Evolutionary conservation across 2,329 filamentous ascomycete species (phyloP), one percentile per base, ranked within the genome.

Genomic region (Aspergillus unguis): DNA sequence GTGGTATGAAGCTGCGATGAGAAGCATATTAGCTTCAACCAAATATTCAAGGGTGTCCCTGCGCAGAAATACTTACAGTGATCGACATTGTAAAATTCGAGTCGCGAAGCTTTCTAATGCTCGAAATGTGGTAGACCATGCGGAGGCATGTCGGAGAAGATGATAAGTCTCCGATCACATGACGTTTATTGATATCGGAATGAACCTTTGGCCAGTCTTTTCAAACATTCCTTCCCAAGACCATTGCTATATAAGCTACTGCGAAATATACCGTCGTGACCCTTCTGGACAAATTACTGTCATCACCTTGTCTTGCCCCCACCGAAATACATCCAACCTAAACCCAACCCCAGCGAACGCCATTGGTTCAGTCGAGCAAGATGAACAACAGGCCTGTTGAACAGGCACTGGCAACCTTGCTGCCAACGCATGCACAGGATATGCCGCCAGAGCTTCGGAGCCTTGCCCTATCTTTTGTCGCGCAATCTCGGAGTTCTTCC

Each of bases 401-500:
- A 63, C 85, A 88, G 64, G 84, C 85, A 0, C 77, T 95, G 32
- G 77, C 83, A n/a, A 86, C 83, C 31, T 75, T 94, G 26, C 79
- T 95, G 52, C 90, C 90, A 1, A 87, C 86, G 0, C 81, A 88
- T 64, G 84, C 84, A 56, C 80, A 82, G 29, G 76, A 82, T 43
- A 75, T 92, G 0, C 88, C 89, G 0, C 76, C 79, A 8, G 78
- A 84, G n/a, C 82, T 95, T 4, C 71, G 89, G 52, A 83, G 88
- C 52, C 79, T 92, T 7, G 85, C 90, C 1, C 77, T 80, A 47
- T 90, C 86, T 6, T 77, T 95, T 5, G 81, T 95, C 41, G 85
- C 88, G 2, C 90, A 94, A 70, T 95, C 90, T 9, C 84, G 89
- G 32, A 84, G 85, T 65, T 85, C 85, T 63, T 90, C 89, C 45